Conservation (phyloP, 768 basidiomycete species). For the Mycena rebaudengoi region DNA sequence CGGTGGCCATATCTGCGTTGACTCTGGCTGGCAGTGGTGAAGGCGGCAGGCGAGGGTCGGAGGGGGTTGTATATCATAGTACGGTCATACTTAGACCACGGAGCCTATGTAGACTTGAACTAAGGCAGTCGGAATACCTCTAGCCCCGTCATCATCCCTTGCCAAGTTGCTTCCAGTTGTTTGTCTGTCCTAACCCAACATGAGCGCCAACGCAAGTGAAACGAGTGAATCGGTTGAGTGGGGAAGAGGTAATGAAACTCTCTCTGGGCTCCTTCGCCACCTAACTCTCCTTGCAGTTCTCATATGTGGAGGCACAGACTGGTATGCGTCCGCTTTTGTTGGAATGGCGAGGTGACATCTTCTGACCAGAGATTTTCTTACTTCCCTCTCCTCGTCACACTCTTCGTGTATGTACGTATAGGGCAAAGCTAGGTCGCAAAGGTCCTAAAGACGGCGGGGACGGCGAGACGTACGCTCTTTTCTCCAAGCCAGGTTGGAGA, state of each 20-base stretch:
- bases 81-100: background rate
- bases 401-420: conserved; percentile 37
- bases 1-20: background rate
- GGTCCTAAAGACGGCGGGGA: conserved; percentile 58
- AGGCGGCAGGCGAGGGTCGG: background rate
- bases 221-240: conserved; percentile 5
- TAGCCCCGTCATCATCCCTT: background rate
- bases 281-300: conserved; percentile 57
- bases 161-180: conserved; percentile 19
- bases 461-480: conserved; percentile 45
- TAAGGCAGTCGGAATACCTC: background rate
- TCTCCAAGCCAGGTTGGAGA: background rate
- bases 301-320: conserved; percentile 88
- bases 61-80: background rate
- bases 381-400: conserved; percentile 20
- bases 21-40: background rate
- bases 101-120: background rate
- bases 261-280: background rate
- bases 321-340: conserved; percentile 58
- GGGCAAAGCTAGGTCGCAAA: conserved; percentile 82
- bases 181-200: conserved; percentile 14
- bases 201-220: conserved; percentile 18
- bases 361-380: conserved; percentile 37
- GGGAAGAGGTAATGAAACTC: conserved; percentile 39
- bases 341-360: conserved; percentile 17